Percentiles rank a stretch among this genome's conserved stretches.
Evolutionary conservation across 805 yeast genomes (phyloP).

Genomic region (Pichia ethanolica): DNA sequence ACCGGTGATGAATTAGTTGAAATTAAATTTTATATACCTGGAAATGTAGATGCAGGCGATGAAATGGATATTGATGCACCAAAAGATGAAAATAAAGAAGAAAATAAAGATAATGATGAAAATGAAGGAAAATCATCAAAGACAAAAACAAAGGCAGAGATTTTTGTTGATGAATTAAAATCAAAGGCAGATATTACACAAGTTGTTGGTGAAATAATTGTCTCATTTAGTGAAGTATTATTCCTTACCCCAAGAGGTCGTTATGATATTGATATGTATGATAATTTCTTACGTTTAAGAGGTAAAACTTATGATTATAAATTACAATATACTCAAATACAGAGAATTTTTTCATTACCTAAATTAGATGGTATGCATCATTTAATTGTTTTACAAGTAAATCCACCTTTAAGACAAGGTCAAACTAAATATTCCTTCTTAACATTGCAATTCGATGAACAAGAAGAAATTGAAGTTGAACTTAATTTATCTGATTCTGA

Average conservation of each 20-base stretch:
- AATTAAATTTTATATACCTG: conserved; percentile 88
- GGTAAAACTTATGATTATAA: conserved; percentile 98
- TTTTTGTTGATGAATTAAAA: conserved; percentile 83
- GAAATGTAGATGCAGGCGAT: conserved; percentile 47
- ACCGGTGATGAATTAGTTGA: conserved; percentile 97
- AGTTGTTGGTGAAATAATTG: conserved; percentile 91
- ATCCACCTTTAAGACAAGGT: conserved; percentile 97
- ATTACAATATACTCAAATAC: conserved; percentile 82
- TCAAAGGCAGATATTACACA: conserved; percentile 93
- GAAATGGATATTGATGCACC: conserved; percentile 33
- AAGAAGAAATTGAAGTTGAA: conserved; percentile 88
- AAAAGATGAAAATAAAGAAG: conserved; percentile 20
- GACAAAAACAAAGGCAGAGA: conserved; percentile 67
- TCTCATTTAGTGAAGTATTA: conserved; percentile 81
- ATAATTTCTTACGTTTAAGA: conserved; percentile 77
- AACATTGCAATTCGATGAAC: conserved; percentile 80
- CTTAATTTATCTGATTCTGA: conserved; percentile 79
- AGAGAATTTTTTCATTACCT: conserved; percentile 85
- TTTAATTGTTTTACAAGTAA: conserved; percentile 79
- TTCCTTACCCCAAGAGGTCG: conserved; percentile 98
- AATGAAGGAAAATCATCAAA: conserved; percentile 30
- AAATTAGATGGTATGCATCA: conserved; percentile 92
- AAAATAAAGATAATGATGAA: conserved; percentile 17
- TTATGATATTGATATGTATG: conserved; percentile 92
- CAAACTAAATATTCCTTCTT: conserved; percentile 93